Base-by-base conservation (phyloP, 2,329 filamentous ascomycete genomes). In the Ophiosphaerella herpotricha region DNA sequence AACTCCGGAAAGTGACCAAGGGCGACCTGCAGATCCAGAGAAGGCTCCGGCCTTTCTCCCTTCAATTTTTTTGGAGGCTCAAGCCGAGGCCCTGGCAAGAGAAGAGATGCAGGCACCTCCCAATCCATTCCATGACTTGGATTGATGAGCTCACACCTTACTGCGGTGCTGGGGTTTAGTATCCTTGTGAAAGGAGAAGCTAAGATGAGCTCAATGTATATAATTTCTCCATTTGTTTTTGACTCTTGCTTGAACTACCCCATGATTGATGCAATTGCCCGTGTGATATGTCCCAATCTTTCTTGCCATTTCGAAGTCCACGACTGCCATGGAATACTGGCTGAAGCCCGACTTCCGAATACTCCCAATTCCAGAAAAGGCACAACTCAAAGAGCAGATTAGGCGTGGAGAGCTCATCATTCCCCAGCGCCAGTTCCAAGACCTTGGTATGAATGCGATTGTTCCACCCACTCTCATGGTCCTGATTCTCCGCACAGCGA, bases 101-200 rank as follows among this genome's bases (percentile, higher is more conserved):
- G 44, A 55, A 52, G 38, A 47, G 51, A 48, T 37, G 35, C 52
- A 52, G 48, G 52, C 52, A 52, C 51, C 13, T 34, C 33, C 52
- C 48, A 52, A 23, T 55, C 45, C 48, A 51, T 45, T 49, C 48
- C 48, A 24, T 39, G 52, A 55, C 18, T 52, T 52, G 52, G 52
- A 55, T 33, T 52, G 48, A 55, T 55, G 52, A 54, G 26, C 26
- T 29, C 26, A 29, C 26, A 29, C 26, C 26, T 29, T 29, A 29
- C 26, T 4, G 26, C 4, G 26, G 26, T 29, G 26, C 26, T 29
- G 26, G 26, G 26, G 26, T 29, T 29, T 11, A 29, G 26, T 29
- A 29, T 8, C 26, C 26, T 7, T 11, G 26, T 29, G 26, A 29
- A 11, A 29, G 26, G 26, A 7, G 26, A 29, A 29, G 26, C 26